Evolutionary conservation across 306 rosid genomes (phyloP).

Genomic region (Cercis canadensis): DNA sequence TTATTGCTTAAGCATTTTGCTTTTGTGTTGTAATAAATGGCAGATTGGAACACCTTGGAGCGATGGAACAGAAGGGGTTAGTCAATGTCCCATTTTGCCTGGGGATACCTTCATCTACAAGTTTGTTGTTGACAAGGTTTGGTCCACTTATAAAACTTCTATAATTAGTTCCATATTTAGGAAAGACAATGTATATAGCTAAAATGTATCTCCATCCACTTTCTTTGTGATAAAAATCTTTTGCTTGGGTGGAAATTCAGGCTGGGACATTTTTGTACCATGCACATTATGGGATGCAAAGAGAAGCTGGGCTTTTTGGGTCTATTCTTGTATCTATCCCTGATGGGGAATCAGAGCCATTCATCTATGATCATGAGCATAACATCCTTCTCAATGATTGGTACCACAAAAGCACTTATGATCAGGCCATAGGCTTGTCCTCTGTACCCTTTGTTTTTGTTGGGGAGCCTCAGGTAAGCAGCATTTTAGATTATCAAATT

Average conservation of each 20-base stretch:
- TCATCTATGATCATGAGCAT: constrained; percentile 53
- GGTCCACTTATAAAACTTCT: background rate
- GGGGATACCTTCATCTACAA: constrained; percentile 58
- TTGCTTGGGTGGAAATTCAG: constrained; percentile 25
- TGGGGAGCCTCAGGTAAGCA: constrained; percentile 55
- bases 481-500: background rate
- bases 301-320: constrained; percentile 60
- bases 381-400: constrained; percentile 57
- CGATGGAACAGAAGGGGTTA: constrained; percentile 66
- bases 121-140: constrained; percentile 64
- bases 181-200: background rate
- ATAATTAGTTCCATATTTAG: background rate
- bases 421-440: constrained; percentile 51
- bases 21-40: background rate
- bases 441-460: constrained; percentile 39
- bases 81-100: constrained; percentile 57
- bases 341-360: constrained; percentile 53
- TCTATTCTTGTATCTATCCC: constrained; percentile 51
- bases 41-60: constrained; percentile 65
- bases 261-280: constrained; percentile 64
- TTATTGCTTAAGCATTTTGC: background rate
- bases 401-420: constrained; percentile 52
- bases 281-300: constrained; percentile 66
- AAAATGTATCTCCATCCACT: no score
- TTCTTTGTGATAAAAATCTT: background rate